Base-by-base conservation (phyloP, 2,329 filamentous ascomycete species). In the Fusarium domesticum region DNA sequence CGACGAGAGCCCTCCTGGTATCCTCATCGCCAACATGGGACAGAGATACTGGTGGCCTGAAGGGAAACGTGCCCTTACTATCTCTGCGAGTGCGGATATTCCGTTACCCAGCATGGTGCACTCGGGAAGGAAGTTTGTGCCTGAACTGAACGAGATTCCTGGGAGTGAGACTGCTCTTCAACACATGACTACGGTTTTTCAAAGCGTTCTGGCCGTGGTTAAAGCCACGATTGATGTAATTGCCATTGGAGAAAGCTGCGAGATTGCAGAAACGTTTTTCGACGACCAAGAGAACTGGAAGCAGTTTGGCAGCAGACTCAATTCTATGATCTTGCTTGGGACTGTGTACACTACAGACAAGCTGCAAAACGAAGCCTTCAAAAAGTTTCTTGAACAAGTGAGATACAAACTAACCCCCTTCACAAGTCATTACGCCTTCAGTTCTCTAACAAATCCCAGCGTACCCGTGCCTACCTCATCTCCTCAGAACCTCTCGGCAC, bases 21-120 rank as follows among this genome's bases (percentile, higher is more conserved):
- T 96, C 43, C 69, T 96, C 19, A 70, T 96, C 18, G 80, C 89
- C 35, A 96, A 96, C 62, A 74, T 81, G 4, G 89, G 88, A 5
- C 83, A 95, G 67, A 70, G 87, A 15, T 72, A 84, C 57, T 96
- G 89, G 83, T 88, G 86, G 64, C 80, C 86, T 32, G 75, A 78
- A 39, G 75, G 75, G 1, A 68, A 75, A 39, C 75, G 77, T 37
- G 73, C 81, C 0, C 71, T 95, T 48, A 86, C 80, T 1, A 63
- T 75, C 1, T 60, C 62, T 0, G 76, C 74, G 3, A 86, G 84
- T 73, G 61, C 71, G 6, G 73, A 72, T 2, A 67, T 85, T 35
- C 83, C 84, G 1, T 76, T 84, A 55, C 71, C 74, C 44, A 86
- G 80, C 37, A 75, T 82, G 3, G 81, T 84, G 10, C 80, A 87